Base-by-base conservation (phyloP, 163 green algal species). In the Volvox carteri region DNA sequence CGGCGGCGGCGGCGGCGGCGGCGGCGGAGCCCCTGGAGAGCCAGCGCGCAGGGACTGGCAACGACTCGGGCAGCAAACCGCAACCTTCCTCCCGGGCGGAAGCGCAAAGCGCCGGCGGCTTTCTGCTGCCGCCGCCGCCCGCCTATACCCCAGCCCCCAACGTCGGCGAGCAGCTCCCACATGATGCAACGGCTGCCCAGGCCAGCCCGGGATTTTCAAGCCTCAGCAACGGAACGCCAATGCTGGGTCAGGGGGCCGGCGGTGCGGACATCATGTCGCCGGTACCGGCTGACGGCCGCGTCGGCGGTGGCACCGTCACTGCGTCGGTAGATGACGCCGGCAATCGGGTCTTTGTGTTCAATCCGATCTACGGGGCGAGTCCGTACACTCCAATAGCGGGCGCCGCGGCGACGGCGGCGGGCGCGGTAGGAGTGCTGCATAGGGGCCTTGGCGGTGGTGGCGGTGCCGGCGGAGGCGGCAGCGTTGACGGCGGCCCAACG, bases 321-420 rank as follows among this genome's bases (percentile, higher is more conserved):
- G 73, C 42, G 28, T 25, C n/a, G 7, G 73, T 28, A 8, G 33
- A 78, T 4, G 37, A 52, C 18, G 37, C 37, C 6, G 35, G 3
- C 35, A 81, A 16, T n/a, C 48, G 75, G 50, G 35, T 72, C n/a
- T 84, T 84, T 33, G 48, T 72, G 30, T 68, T 72, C 46, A 87
- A 87, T 46, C 81, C 81, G 28, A 80, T 87, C 28, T 87, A 73
- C 65, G 81, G 81, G 14, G 67, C 48, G 3, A 87, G 41, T n/a
- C 81, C 81, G 2, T 44, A 21, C 14, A 86, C 78, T 2, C 78
- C 78, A 14, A 46, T 86, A 1, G 9, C 62, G 5, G 78, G 78
- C 33, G 1, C 41, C n/a, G 50, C 2, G 65, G 33, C 65, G 65
- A 23, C 65, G 23, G 65, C 21, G 23, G 6, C 33, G 75, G 75